phyloP scores from a whole-genome alignment of 768 basidiomycete genomes.

The Tylopilus rubrobrunneus region DNA sequence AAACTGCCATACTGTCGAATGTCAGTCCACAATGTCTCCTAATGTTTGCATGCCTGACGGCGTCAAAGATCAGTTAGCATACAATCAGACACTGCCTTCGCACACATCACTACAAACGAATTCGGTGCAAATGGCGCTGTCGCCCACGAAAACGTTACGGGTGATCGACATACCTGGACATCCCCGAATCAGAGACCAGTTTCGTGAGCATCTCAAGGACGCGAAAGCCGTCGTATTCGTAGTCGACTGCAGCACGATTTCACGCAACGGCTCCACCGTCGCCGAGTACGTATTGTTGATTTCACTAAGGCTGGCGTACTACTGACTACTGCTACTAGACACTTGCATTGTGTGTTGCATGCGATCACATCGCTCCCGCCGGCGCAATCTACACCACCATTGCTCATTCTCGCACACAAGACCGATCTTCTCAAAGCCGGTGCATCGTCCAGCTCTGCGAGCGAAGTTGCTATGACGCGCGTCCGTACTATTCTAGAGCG shows the following conservation, averaged over 20 bases:
- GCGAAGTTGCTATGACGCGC: conserved; percentile 60
- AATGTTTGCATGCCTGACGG: conserved; percentile 5
- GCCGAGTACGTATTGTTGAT: conserved; percentile 61
- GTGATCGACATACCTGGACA: conserved; percentile 84
- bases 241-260: conserved; percentile 74
- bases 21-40: conserved; percentile 38
- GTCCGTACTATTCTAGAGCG: conserved; percentile 78
- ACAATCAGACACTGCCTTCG: conserved; percentile 58
- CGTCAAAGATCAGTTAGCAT: conserved; percentile 51
- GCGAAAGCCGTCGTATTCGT: conserved; percentile 73
- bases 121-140: conserved; percentile 43
- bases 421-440: conserved; percentile 59
- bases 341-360: conserved; percentile 70
- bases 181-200: conserved; percentile 72
- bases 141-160: conserved; percentile 42
- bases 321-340: conserved; percentile 38
- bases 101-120: conserved; percentile 80
- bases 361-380: conserved; percentile 70
- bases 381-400: conserved; percentile 54
- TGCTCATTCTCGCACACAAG: conserved; percentile 76
- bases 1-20: conserved; percentile 71
- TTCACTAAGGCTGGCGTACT: neutral
- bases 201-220: conserved; percentile 57
- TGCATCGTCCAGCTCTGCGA: conserved; percentile 30
- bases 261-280: conserved; percentile 67